Evolutionary conservation across 2,329 filamentous ascomycete species (phyloP).

Genomic region (Pseudocercospora cruenta): DNA sequence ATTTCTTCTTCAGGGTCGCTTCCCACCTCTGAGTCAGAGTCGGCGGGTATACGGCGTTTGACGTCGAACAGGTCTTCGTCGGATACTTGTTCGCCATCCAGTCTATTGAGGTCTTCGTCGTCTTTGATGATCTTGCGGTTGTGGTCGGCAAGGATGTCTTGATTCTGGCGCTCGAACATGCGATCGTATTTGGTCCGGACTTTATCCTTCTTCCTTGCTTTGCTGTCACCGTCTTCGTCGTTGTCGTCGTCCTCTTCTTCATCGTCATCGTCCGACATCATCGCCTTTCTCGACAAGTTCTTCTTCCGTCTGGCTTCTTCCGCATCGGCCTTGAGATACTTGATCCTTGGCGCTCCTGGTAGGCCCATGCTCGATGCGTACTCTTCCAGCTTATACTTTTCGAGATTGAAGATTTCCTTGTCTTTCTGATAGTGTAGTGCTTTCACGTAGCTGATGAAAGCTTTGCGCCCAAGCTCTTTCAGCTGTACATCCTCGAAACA

Average conservation of each 20-base stretch:
- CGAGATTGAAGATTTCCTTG: slow-evolving; percentile 86
- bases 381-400: slow-evolving; percentile 80
- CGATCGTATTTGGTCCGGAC: slow-evolving; percentile 94
- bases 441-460: slow-evolving; percentile 86
- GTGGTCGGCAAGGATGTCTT: slow-evolving; percentile 91
- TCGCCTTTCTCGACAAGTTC: slow-evolving; percentile 72
- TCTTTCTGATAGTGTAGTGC: slow-evolving; percentile 87
- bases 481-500: slow-evolving; percentile 92
- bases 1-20: slow-evolving; percentile 47
- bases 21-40: slow-evolving; percentile 52
- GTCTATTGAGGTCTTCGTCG: slow-evolving; percentile 43
- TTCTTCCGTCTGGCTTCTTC: slow-evolving; percentile 85
- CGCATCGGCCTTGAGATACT: slow-evolving; percentile 87
- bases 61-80: slow-evolving; percentile 81
- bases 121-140: slow-evolving; percentile 82
- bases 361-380: slow-evolving; percentile 85
- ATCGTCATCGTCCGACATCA: slow-evolving; percentile 62
- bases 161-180: slow-evolving; percentile 97
- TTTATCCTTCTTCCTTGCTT: slow-evolving; percentile 61
- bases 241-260: slow-evolving; percentile 63
- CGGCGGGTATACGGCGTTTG: slow-evolving; percentile 78
- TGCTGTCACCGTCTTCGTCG: slow-evolving; percentile 50
- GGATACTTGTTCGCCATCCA: slow-evolving; percentile 39
- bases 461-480: slow-evolving; percentile 94
- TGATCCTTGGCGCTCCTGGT: slow-evolving; percentile 88